Conservation (phyloP, 768 basidiomycete species). For the Collybiopsis luxurians region DNA sequence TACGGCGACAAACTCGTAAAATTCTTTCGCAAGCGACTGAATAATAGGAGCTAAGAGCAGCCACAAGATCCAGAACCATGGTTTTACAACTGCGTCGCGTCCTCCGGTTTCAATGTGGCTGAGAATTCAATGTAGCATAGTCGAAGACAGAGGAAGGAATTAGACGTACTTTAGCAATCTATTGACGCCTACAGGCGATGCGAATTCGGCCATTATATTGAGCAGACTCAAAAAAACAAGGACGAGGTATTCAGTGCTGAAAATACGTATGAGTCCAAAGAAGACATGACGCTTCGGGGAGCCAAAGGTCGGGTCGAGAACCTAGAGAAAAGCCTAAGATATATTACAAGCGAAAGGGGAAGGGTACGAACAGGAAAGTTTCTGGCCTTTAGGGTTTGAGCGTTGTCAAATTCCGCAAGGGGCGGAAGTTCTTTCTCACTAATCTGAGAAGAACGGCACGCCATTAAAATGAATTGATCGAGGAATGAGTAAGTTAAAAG, state of each 20-base stretch:
- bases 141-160: not conserved
- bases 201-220: conserved; percentile 24
- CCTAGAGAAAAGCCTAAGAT: not conserved
- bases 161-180: conserved; percentile 31
- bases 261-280: conserved; percentile 34
- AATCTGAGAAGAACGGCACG: conserved; percentile 40
- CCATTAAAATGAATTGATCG: conserved; percentile 45
- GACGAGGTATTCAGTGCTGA: conserved; percentile 29
- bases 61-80: conserved; percentile 58
- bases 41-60: conserved; percentile 32
- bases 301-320: conserved; percentile 20
- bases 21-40: conserved; percentile 34
- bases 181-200: conserved; percentile 39
- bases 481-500: conserved; percentile 47
- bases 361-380: conserved; percentile 27
- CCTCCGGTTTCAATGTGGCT: not conserved
- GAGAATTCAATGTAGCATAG: not conserved
- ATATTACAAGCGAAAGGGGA: conserved; percentile 23
- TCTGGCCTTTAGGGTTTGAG: conserved; percentile 19
- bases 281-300: conserved; percentile 13
- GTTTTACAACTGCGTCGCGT: conserved; percentile 41
- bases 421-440: conserved; percentile 53
- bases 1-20: conserved; percentile 30
- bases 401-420: conserved; percentile 63
- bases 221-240: conserved; percentile 25